Base-by-base conservation (phyloP, 306 rosid species). In the Sophora flavescens region DNA sequence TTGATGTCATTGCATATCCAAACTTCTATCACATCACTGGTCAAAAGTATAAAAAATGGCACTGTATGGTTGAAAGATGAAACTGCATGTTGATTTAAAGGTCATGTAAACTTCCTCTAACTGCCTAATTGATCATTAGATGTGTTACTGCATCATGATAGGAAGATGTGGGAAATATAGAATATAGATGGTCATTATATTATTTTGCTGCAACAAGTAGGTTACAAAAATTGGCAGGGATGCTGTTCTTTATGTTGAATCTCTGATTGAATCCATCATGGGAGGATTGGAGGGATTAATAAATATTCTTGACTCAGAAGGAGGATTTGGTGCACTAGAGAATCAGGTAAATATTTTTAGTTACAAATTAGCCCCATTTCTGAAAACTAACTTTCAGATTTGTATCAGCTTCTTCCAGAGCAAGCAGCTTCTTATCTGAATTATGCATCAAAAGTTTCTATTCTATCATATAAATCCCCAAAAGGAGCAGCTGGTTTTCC, bases 281-380 rank as follows among this genome's bases (percentile, higher is more conserved):
- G 98, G 98, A 80, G 98, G 98, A 45, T 84, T 95, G 87, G 98
- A 95, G 87, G 98, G 98, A 67, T 83, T 95, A 78, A 92, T 95
- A 66, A 95, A 95, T 80, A 92, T 95, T 82, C 97, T 95, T 65
- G 97, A 95, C 79, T 95, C 98, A 28, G 98, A 95, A 88, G 98
- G 98, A 82, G 98, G 98, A 88, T 90, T 90, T 82, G 98, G 98
- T 45, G 98, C 98, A 66, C 84, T 95, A 38, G 98, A 92, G 87
- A 92, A 72, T 65, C 98, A 95, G 96, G 98, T 95, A 80, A 68
- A 71, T 63, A 78, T 60, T 81, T 65, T 69, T 66, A 52, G 48
- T 79, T 56, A 81, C 53, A 16, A 53, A 18, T 75, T 73, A 42
- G 56, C 80, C 28, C 28, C 22, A 47, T 74, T 88, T 74, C 82